Evolutionary conservation across 2,329 filamentous ascomycete species (phyloP).

Genomic region (Exophiala dermatitidis): DNA sequence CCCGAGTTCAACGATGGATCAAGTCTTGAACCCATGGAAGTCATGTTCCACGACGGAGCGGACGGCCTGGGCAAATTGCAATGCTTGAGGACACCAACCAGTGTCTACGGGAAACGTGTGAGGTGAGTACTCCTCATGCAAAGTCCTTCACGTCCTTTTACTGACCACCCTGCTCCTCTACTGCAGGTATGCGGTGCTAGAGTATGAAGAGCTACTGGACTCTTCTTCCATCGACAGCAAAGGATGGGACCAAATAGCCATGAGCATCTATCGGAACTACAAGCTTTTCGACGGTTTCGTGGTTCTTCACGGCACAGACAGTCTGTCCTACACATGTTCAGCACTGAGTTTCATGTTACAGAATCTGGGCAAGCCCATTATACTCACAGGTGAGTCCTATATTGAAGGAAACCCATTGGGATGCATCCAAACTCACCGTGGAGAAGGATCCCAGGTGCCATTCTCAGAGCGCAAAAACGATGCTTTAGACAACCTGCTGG

Average conservation of each 20-base stretch:
- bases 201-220: slow-evolving; percentile 78
- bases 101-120: slow-evolving; percentile 71
- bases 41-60: slow-evolving; percentile 46
- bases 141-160: neutral
- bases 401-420: neutral
- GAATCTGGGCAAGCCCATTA: slow-evolving; percentile 83
- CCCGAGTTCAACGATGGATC: slow-evolving; percentile 80
- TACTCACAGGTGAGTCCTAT: slow-evolving; percentile 56
- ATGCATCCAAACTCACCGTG: neutral
- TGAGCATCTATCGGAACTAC: slow-evolving; percentile 75
- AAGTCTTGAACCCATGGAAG: slow-evolving; percentile 48
- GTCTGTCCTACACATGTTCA: slow-evolving; percentile 79
- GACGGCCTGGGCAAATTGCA: slow-evolving; percentile 45
- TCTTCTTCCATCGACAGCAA: slow-evolving; percentile 81
- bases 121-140: slow-evolving; percentile 35
- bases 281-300: slow-evolving; percentile 85
- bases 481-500: slow-evolving; percentile 82
- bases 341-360: slow-evolving; percentile 90
- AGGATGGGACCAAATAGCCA: slow-evolving; percentile 79
- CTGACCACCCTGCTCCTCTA: neutral
- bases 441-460: slow-evolving; percentile 62
- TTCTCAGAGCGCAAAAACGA: slow-evolving; percentile 89
- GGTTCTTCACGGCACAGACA: slow-evolving; percentile 84
- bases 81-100: slow-evolving; percentile 71
- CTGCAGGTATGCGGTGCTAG: slow-evolving; percentile 62